These are phyloP conservation scores for Trichopus zeylanicus DNA, from an alignment of 116 monocot genomes.

Conservation along the genomic window DNA sequence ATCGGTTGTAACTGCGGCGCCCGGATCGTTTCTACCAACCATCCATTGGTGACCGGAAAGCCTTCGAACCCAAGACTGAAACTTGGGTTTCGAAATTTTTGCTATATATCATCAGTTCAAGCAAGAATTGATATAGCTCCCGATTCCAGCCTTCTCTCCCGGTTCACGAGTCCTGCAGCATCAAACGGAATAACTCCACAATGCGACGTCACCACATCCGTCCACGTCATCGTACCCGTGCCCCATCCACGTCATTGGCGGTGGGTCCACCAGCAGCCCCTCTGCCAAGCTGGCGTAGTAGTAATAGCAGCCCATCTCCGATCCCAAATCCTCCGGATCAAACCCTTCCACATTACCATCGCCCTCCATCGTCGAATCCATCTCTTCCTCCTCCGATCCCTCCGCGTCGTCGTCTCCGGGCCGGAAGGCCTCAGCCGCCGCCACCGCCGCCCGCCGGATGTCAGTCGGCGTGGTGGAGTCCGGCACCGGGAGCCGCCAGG, in stretches of 20 bases:
- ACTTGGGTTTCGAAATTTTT: no score
- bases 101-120: no score
- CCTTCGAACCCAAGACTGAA: no score
- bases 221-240: conserved; percentile 5
- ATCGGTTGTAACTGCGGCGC: no score
- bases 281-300: conserved; percentile 1
- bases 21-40: no score
- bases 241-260: background rate
- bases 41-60: no score
- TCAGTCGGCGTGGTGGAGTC: conserved; percentile 17
- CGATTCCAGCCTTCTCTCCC: background rate
- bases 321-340: conserved; percentile 5
- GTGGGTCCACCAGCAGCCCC: conserved; percentile 5
- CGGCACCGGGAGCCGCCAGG: conserved; percentile 36
- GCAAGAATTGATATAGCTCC: no score
- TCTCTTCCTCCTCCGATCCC: background rate
- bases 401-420: conserved; percentile 3
- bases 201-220: conserved; percentile 6
- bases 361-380: background rate
- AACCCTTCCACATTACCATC: background rate
- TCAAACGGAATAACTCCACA: conserved; percentile 16
- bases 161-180: no score
- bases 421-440: conserved; percentile 39
- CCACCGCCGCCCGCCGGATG: conserved; percentile 42
- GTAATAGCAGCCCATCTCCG: conserved; percentile 4